Conservation (phyloP, 495 filamentous ascomycete genomes). For the Darksidea phi region DNA sequence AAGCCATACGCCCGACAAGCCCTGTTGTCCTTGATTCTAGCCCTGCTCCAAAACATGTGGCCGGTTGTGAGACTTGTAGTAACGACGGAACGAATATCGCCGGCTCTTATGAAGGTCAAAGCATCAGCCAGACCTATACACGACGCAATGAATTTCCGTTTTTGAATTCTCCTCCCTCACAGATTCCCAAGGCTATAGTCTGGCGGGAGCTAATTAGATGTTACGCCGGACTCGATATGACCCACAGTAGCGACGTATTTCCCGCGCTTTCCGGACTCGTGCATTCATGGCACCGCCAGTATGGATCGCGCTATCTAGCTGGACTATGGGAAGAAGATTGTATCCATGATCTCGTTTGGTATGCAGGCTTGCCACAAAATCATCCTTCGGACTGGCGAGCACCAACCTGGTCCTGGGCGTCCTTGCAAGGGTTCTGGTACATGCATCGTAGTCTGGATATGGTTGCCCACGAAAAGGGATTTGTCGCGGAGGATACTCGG, state of each 20-base stretch:
- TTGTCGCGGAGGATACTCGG: too few species aligned
- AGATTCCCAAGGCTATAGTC: too few species aligned
- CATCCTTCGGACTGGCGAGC: background rate
- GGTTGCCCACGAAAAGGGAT: too few species aligned
- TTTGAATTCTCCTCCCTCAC: too few species aligned
- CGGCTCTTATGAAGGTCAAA: too few species aligned
- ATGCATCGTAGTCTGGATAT: background rate
- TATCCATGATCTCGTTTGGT: background rate
- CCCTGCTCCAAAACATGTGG: too few species aligned
- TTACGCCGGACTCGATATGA: background rate
- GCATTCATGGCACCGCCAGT: background rate
- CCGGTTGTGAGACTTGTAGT: too few species aligned
- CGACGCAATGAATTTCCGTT: too few species aligned
- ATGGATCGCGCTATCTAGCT: background rate
- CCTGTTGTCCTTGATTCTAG: too few species aligned
- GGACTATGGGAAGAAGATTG: background rate
- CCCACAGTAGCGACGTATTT: background rate
- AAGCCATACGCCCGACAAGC: too few species aligned
- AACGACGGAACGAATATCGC: too few species aligned
- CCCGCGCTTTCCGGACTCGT: background rate
- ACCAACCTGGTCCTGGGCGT: conserved; percentile 5
- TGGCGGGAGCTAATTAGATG: background rate
- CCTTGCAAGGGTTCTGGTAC: background rate
- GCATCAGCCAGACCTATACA: too few species aligned
- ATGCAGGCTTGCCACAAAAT: background rate